Conservation (phyloP, 306 rosid species). For the Trichosanthes truncata region DNA sequence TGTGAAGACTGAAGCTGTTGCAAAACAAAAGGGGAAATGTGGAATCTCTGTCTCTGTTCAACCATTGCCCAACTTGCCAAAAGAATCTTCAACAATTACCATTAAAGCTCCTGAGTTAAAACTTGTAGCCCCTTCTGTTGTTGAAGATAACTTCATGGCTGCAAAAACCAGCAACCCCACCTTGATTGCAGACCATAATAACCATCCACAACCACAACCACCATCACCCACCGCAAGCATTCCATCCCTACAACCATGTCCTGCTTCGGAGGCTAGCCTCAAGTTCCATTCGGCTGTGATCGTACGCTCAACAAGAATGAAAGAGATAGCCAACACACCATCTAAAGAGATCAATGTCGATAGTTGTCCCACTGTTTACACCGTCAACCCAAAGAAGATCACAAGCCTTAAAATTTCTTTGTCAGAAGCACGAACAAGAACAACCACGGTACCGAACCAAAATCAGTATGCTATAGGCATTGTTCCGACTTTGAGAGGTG, state of each 20-base stretch:
- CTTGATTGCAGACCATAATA: background rate
- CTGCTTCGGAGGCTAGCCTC: background rate
- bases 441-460: background rate
- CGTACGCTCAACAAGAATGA: background rate
- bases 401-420: background rate
- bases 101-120: background rate
- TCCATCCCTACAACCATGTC: background rate
- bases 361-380: background rate
- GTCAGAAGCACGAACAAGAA: background rate
- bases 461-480: background rate
- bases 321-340: background rate
- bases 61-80: background rate
- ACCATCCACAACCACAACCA: background rate
- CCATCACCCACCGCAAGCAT: background rate
- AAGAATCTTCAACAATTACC: background rate
- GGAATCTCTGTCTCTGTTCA: background rate
- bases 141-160: background rate
- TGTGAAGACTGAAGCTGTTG: background rate
- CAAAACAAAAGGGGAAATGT: background rate
- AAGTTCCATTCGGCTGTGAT: background rate
- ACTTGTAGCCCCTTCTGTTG: background rate
- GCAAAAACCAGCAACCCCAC: background rate
- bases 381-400: background rate
- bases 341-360: background rate
- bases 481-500: background rate